These are phyloP conservation scores for Yamadazyma ubonensis DNA, from an alignment of 805 yeast species.

Conservation along the genomic window DNA sequence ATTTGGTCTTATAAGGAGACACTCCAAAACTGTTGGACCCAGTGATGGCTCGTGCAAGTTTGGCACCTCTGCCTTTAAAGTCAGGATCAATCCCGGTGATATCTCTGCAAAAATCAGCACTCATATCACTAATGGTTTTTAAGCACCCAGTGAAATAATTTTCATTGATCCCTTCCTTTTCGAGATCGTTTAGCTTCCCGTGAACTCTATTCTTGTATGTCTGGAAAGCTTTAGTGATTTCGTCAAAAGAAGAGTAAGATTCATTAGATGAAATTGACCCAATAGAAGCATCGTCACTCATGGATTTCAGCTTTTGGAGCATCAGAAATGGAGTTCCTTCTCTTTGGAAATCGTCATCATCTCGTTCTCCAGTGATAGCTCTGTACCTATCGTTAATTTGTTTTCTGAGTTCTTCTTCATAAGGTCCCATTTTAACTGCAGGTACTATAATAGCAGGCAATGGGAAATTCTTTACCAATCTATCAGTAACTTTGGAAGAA, in stretches of 20 bases:
- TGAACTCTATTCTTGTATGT: conserved; percentile 26
- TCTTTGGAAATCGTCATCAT: not conserved
- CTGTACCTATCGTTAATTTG: conserved; percentile 20
- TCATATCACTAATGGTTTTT: conserved; percentile 33
- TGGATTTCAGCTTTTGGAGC: not conserved
- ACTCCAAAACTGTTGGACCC: conserved; percentile 42
- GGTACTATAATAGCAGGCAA: conserved; percentile 70
- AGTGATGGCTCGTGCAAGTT: conserved; percentile 41
- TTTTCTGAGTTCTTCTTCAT: conserved; percentile 45
- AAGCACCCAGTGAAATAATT: conserved; percentile 29
- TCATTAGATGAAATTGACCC: conserved; percentile 25
- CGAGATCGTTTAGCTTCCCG: conserved; percentile 16
- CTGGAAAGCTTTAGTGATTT: conserved; percentile 33
- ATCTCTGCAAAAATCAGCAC: conserved; percentile 35
- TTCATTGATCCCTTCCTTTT: conserved; percentile 21
- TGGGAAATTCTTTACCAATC: conserved; percentile 61
- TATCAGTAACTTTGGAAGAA: conserved; percentile 60
- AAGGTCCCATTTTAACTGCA: conserved; percentile 53
- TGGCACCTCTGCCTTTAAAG: conserved; percentile 41
- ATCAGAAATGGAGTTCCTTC: not conserved
- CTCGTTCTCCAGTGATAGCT: not conserved
- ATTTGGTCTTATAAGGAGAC: conserved; percentile 43
- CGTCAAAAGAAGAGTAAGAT: conserved; percentile 40
- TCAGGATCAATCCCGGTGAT: conserved; percentile 37
- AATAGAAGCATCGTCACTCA: not conserved